These are phyloP conservation scores for Suillus subalutaceus DNA, from an alignment of 768 basidiomycete species.

Conservation along the genomic window DNA sequence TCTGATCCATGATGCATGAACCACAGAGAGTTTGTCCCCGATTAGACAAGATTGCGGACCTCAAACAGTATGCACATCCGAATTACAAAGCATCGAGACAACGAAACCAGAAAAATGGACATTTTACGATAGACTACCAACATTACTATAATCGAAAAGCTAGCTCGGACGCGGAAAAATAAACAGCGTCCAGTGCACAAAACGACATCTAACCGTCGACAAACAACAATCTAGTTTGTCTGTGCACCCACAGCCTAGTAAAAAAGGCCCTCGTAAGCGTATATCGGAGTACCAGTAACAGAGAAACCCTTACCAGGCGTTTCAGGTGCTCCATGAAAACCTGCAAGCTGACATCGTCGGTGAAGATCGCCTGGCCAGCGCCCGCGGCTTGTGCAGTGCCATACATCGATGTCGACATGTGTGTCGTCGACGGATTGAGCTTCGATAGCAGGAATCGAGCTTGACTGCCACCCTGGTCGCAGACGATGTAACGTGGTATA, in stretches of 20 bases:
- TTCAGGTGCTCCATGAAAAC: conserved; percentile 98
- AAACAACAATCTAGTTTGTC: conserved; percentile 49
- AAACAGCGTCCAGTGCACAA: not conserved
- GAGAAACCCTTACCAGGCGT: conserved; percentile 64
- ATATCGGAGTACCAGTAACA: not conserved
- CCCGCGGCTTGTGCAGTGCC: conserved; percentile 69
- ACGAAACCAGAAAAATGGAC: not conserved
- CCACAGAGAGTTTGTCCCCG: not conserved
- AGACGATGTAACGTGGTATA: conserved; percentile 96
- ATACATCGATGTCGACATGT: conserved; percentile 92
- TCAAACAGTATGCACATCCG: not conserved
- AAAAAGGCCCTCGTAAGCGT: conserved; percentile 1
- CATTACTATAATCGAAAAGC: not conserved
- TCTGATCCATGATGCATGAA: no score
- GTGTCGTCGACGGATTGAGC: conserved; percentile 96
- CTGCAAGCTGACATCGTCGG: conserved; percentile 97
- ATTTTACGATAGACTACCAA: not conserved
- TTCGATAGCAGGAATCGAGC: conserved; percentile 98
- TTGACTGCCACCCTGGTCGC: conserved; percentile 96
- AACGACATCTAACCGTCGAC: not conserved
- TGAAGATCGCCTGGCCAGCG: conserved; percentile 92
- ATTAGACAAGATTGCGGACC: not conserved
- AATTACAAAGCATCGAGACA: not conserved
- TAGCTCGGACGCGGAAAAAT: not conserved
- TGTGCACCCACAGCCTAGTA: conserved; percentile 67